A percentile compares a stretch with the other conserved stretches of the same genome.
Conservation (phyloP, 2,329 filamentous ascomycete species). For the Chaetothyriales sp. region DNA sequence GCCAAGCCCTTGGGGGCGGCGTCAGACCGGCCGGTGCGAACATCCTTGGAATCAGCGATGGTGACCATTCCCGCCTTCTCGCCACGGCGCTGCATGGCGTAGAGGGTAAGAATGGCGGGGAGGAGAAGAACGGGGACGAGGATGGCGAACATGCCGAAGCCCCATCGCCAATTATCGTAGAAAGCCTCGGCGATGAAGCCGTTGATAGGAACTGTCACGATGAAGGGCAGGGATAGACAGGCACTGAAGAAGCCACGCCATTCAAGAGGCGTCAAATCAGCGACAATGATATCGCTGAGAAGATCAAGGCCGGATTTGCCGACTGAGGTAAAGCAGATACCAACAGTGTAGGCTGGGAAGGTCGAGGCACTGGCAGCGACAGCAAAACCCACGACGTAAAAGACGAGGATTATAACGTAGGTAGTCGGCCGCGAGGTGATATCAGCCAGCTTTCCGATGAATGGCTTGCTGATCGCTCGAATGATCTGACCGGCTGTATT, state of each 20-base stretch:
- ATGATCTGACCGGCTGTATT: constrained; percentile 16
- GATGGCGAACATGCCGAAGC: constrained; percentile 50
- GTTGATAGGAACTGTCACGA: too few species aligned
- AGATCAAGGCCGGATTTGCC: constrained; percentile 19
- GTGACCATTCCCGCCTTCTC: constrained; percentile 8
- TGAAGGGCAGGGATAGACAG: too few species aligned
- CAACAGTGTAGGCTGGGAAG: constrained; percentile 18
- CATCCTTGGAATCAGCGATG: constrained; percentile 1
- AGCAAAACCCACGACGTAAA: constrained; percentile 17
- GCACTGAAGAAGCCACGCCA: too few species aligned
- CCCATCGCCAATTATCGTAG: constrained; percentile 46
- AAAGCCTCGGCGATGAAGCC: too few species aligned
- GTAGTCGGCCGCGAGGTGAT: constrained; percentile 18
- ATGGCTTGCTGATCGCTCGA: constrained; percentile 16
- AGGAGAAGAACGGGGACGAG: constrained; percentile 44
- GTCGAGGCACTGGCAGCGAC: constrained; percentile 10
- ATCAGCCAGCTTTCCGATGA: constrained; percentile 17
- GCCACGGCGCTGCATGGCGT: constrained; percentile 14
- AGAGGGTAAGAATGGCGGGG: constrained; percentile 28
- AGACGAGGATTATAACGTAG: constrained; percentile 6
- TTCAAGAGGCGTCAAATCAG: too few species aligned
- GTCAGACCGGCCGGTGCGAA: not conserved
- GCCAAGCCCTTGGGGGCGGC: not conserved
- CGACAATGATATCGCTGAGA: too few species aligned
- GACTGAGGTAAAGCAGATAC: constrained; percentile 18